Base-by-base conservation (phyloP, 805 yeast genomes). In the Brettanomyces naardenensis region DNA sequence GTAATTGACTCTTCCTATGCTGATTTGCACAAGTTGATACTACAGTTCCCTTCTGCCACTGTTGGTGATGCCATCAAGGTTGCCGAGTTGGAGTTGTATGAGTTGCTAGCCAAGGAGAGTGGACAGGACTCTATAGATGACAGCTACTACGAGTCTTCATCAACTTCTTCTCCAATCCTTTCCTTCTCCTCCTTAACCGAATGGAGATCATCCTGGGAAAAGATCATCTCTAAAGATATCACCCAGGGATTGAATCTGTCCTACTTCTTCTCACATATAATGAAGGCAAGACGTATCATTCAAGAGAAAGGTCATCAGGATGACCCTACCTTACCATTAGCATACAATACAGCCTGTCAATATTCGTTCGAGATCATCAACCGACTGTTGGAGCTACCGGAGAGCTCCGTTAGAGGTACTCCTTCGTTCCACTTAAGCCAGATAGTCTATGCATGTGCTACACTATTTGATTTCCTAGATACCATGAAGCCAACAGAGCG, bases 11-110 rank as follows among this genome's bases (percentile, higher is more conserved):
- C 44, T 4, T 66, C 65, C 21, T 67, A 61, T 42, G 20, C 30
- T 28, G 54, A 58, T 35, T 50, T 73, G 10, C 65, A 70, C 52
- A 59, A 61, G 17, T 46, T 71, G 27, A 64, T 71, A 0, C 54
- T 73, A 2, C 62, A 64, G 33, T 73, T 61, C 43, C 79, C 80
- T 2, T 65, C 61, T 38, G 66, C 73, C 2, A 71, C 68, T 10
- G 53, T 69, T 42, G 78, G 76, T 11, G 81, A 75, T 54, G 70
- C 70, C 15, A 71, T 74, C 20, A 73, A 73, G 40, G 65, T 71
- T 7, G 67, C 75, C 9, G 73, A 71, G 40, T 58, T 74, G 1
- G 69, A 70, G 34, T 47, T 74, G 17, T 64, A 61, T 27, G 44
- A 56, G 33, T 40, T 47, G 6, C 31, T 58, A 4, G 42, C 51